Base-by-base conservation (phyloP, 1,284 basidiomycete genomes). In the Moniliella sp. region DNA sequence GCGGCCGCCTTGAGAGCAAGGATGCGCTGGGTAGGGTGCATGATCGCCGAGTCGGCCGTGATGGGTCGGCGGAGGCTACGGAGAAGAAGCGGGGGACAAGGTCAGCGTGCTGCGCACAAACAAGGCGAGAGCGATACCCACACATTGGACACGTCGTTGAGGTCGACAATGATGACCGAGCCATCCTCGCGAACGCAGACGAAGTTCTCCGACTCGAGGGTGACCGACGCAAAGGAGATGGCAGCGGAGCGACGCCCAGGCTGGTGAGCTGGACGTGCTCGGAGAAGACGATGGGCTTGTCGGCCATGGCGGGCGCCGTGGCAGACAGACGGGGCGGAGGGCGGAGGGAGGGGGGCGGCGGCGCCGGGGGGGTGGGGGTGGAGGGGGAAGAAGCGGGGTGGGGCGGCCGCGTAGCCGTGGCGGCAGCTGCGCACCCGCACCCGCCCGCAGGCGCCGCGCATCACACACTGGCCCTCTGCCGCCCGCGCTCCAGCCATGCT, bases 21-120 rank as follows among this genome's bases (percentile, higher is more conserved):
- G 63, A 97, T 84, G 72, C 93, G 94, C 67, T 91, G 75, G 49
- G 74, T 72, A 15, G 83, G 83, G 63, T 94, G 86, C 88, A 99
- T 97, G 57, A 99, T 93, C 42, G 91, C 88, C 36, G 81, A 86
- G 64, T 99, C 91, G 73, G 69, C 91, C 15, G 81, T 82, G 60
- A 99, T 97, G 37, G 91, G 91, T 58, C 91, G 70, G 48, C 91
- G 75, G 47, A 94, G 75, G 28, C 48, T 50, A 39, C 18, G 18
- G 7, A 1, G 4, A 26, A 23, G 13, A 9, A 15, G 15, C 21
- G 5, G 10, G 18, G 4, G 27, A 17, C 5, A 23, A 13, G 11
- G 18, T 16, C n/a, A n/a, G 14, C 18, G 14, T 5, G 2, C 4
- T 23, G n/a, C 19, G 8, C 30, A 16, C 19, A 15, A 15, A 16